Evolutionary conservation across 176 grass and related monocot genomes (phyloP).

Genomic region (Puccinellia tenuiflora): DNA sequence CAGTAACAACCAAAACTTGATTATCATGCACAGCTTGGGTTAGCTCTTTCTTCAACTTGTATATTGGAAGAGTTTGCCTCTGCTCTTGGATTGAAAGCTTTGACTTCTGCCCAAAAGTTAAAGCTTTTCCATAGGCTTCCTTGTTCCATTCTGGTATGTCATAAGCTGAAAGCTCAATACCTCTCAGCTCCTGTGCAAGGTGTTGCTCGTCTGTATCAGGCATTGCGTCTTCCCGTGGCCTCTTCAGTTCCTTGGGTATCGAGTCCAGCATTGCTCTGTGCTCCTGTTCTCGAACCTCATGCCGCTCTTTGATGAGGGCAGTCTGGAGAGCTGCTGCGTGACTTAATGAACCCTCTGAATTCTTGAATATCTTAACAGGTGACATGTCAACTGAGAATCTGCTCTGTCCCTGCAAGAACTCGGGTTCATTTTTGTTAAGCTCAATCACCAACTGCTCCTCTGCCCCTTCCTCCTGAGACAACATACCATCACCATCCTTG

Average conservation of each 20-base stretch:
- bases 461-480: conserved; percentile 88
- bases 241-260: conserved; percentile 92
- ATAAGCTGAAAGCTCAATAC: conserved; percentile 83
- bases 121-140: conserved; percentile 90
- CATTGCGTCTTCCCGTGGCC: conserved; percentile 97
- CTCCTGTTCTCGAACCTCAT: conserved; percentile 85
- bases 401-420: conserved; percentile 86
- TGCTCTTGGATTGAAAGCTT: conserved; percentile 91
- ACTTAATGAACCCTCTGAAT: conserved; percentile 90
- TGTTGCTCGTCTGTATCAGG: conserved; percentile 80
- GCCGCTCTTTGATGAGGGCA: conserved; percentile 90
- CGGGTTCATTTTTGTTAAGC: conserved; percentile 88
- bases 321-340: conserved; percentile 80
- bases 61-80: conserved; percentile 89
- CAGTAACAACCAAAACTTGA: conserved; percentile 90
- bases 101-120: conserved; percentile 79
- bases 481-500: conserved; percentile 71
- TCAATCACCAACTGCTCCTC: conserved; percentile 85
- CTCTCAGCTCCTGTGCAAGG: conserved; percentile 82
- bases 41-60: conserved; percentile 87
- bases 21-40: conserved; percentile 96
- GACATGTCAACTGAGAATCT: conserved; percentile 86
- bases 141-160: conserved; percentile 98
- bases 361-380: conserved; percentile 95
- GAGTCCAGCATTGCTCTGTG: conserved; percentile 98